A percentile compares a stretch with the other conserved stretches of the same genome.
Evolutionary conservation across 2,329 filamentous ascomycete genomes (phyloP).

Genomic region (Aspergillus quadricinctus): DNA sequence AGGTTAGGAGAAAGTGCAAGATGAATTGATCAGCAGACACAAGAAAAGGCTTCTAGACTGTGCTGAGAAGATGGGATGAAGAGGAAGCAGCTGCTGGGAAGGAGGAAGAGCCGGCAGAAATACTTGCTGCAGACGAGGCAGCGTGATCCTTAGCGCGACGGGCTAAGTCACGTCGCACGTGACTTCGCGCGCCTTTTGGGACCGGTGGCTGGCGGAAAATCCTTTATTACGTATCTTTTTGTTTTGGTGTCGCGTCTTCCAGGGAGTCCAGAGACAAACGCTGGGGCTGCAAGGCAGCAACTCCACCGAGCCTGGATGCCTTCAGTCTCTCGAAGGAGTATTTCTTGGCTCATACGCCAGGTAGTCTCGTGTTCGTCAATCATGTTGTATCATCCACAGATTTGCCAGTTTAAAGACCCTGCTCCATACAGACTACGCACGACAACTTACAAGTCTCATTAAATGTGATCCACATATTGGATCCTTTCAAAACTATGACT

Average conservation of each 20-base stretch:
- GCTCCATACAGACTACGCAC: neutral
- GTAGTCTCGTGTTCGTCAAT: neutral
- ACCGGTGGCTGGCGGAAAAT: slow-evolving; percentile 15
- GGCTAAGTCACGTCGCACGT: slow-evolving; percentile 38
- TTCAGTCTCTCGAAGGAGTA: neutral
- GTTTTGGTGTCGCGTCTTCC: neutral
- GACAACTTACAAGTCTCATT: neutral
- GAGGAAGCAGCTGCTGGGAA: slow-evolving; percentile 21
- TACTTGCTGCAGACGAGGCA: slow-evolving; percentile 28
- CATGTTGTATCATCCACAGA: neutral
- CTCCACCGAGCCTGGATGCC: neutral
- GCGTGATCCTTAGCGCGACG: slow-evolving; percentile 36
- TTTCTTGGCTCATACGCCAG: neutral
- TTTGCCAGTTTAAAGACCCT: neutral
- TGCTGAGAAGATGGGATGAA: slow-evolving; percentile 20
- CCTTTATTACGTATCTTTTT: neutral
- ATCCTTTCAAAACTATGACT: neutral
- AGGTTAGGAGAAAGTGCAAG: slow-evolving; percentile 24
- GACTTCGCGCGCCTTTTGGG: slow-evolving; percentile 26
- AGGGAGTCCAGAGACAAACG: neutral
- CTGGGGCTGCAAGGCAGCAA: neutral
- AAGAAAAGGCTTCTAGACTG: slow-evolving; percentile 10
- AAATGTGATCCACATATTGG: neutral
- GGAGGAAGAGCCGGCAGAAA: slow-evolving; percentile 26
- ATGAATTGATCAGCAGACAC: slow-evolving; percentile 18